Percentiles rank a stretch among this genome's conserved stretches.
These are phyloP conservation scores for Cyberlindnera japonica DNA, from an alignment of 805 yeast genomes.

Conservation along the genomic window DNA sequence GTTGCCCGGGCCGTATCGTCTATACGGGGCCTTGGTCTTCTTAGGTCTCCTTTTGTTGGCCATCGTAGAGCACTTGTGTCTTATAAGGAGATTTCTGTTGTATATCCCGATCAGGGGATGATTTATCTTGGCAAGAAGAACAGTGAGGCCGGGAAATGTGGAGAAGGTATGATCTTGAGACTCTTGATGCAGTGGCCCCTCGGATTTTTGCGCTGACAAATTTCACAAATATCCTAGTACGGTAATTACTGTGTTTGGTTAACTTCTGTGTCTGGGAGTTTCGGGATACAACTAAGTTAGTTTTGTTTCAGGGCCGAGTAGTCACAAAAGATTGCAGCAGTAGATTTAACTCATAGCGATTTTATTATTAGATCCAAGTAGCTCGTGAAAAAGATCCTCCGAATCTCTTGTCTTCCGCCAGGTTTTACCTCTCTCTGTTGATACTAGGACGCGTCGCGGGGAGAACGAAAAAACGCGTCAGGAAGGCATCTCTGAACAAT, in stretches of 20 bases:
- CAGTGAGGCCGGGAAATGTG: not conserved
- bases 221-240: not conserved
- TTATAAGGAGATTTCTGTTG: not conserved
- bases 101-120: not conserved
- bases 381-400: too few relatives aligned
- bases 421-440: too few relatives aligned
- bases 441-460: too few relatives aligned
- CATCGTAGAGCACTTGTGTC: constrained; percentile 36
- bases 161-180: not conserved
- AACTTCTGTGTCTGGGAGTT: not conserved
- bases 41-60: constrained; percentile 87
- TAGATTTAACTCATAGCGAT: too few relatives aligned
- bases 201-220: not conserved
- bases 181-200: not conserved
- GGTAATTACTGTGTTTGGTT: not conserved
- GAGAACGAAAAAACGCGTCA: not conserved
- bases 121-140: not conserved
- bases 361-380: too few relatives aligned
- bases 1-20: constrained; percentile 57
- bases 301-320: not conserved
- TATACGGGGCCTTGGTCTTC: constrained; percentile 75
- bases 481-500: not conserved
- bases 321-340: too few relatives aligned
- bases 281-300: too few relatives aligned
- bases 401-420: too few relatives aligned